Evolutionary conservation across 1,284 basidiomycete genomes (phyloP).

Genomic region (Pseudozyma sp.): DNA sequence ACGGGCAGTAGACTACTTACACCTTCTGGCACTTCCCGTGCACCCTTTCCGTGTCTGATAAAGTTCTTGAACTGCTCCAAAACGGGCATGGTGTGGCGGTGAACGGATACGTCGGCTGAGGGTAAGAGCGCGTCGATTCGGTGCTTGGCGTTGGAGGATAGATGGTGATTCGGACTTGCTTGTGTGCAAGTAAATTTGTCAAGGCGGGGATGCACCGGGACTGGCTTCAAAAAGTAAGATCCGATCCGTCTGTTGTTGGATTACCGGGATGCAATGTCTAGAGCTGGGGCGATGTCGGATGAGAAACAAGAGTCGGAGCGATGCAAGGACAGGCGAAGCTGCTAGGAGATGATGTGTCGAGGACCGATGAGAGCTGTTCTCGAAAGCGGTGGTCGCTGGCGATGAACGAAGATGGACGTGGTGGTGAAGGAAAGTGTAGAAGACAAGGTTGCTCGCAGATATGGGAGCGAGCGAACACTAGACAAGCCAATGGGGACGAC

Average conservation of each 20-base stretch:
- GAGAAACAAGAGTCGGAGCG: too few relatives aligned
- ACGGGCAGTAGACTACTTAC: conserved; percentile 21
- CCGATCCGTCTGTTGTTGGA: too few relatives aligned
- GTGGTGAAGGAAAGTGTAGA: conserved; percentile 25
- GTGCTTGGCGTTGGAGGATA: neutral
- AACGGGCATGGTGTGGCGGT: conserved; percentile 44
- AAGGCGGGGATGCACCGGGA: too few relatives aligned
- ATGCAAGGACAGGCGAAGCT: neutral
- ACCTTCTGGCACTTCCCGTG: conserved; percentile 38
- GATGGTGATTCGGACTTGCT: neutral
- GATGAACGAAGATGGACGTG: conserved; percentile 12
- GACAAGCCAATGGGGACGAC: neutral
- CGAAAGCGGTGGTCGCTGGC: neutral
- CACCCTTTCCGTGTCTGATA: conserved; percentile 64
- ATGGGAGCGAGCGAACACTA: conserved; percentile 4
- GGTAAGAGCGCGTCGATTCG: neutral
- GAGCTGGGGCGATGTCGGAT: too few relatives aligned
- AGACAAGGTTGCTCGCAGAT: neutral
- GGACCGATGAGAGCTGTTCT: neutral
- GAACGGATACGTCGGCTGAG: neutral
- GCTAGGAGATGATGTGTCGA: neutral
- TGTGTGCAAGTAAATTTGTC: too few relatives aligned
- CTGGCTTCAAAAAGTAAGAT: too few relatives aligned
- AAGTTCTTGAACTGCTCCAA: conserved; percentile 64
- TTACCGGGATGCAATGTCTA: too few relatives aligned